Percentiles rank a stretch among this genome's conserved stretches.
phyloP scores from a whole-genome alignment of 495 filamentous ascomycete species.

The Arthonia radiata region DNA sequence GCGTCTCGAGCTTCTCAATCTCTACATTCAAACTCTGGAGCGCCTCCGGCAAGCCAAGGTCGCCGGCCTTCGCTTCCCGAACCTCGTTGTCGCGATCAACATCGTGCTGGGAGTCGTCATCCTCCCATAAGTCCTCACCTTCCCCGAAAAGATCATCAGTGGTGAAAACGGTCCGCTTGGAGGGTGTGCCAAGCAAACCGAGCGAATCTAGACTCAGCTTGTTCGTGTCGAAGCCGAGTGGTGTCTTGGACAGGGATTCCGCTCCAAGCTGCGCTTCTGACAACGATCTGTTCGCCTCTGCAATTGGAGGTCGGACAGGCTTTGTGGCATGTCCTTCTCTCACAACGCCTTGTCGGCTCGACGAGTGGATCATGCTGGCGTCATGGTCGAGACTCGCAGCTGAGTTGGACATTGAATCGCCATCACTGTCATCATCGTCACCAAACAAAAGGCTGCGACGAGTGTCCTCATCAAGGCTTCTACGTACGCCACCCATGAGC shows the following conservation, averaged over 20 bases:
- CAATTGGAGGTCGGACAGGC: no score
- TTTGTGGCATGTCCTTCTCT: no score
- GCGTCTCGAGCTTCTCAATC: conserved; percentile 67
- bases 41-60: conserved; percentile 80
- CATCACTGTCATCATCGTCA: conserved; percentile 28
- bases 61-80: conserved; percentile 84
- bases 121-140: conserved; percentile 63
- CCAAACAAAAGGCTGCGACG: conserved; percentile 21
- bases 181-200: conserved; percentile 60
- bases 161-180: conserved; percentile 65
- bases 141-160: conserved; percentile 87
- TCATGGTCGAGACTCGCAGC: conserved; percentile 27
- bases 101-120: conserved; percentile 56
- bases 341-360: no score
- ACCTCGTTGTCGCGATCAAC: conserved; percentile 53
- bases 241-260: no score
- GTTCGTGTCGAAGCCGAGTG: no score
- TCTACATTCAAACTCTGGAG: conserved; percentile 63
- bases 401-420: conserved; percentile 26
- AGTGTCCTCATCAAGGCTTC: conserved; percentile 21
- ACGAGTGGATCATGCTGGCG: no score
- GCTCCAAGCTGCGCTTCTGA: no score
- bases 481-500: conserved; percentile 13
- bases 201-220: conserved; percentile 77
- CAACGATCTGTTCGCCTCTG: no score